These are phyloP conservation scores for Penicillium coprophilum DNA, from an alignment of 495 filamentous ascomycete species.

Conservation along the genomic window DNA sequence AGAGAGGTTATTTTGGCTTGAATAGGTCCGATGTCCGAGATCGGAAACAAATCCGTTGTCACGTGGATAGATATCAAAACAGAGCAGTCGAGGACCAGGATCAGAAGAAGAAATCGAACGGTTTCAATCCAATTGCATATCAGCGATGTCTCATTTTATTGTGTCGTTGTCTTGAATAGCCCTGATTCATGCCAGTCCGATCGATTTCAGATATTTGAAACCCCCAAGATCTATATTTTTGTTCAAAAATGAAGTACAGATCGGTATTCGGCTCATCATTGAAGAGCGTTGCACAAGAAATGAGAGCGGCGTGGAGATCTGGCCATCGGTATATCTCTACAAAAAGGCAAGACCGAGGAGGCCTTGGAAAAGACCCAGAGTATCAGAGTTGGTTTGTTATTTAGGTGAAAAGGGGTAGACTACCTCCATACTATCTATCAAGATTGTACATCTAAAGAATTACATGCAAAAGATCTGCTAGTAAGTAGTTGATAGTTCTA, in stretches of 20 bases:
- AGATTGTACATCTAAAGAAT: not conserved
- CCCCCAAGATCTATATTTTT: not conserved
- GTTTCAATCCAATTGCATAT: not conserved
- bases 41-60: not conserved
- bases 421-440: not conserved
- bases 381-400: too few species aligned
- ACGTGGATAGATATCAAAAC: not conserved
- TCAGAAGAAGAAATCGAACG: not conserved
- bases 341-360: not conserved
- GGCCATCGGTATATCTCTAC: not conserved
- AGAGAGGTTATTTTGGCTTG: not conserved
- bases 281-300: not conserved
- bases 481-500: not conserved
- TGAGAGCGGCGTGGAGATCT: not conserved
- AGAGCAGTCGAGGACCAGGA: not conserved
- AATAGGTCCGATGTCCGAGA: not conserved
- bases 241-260: not conserved
- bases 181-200: not conserved
- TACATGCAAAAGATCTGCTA: not conserved
- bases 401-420: too few species aligned
- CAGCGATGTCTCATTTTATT: not conserved
- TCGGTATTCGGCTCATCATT: not conserved
- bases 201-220: not conserved
- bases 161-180: not conserved
- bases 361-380: not conserved